These are phyloP conservation scores for Hyaloscypha bicolor DNA, from an alignment of 495 filamentous ascomycete species.

Conservation along the genomic window DNA sequence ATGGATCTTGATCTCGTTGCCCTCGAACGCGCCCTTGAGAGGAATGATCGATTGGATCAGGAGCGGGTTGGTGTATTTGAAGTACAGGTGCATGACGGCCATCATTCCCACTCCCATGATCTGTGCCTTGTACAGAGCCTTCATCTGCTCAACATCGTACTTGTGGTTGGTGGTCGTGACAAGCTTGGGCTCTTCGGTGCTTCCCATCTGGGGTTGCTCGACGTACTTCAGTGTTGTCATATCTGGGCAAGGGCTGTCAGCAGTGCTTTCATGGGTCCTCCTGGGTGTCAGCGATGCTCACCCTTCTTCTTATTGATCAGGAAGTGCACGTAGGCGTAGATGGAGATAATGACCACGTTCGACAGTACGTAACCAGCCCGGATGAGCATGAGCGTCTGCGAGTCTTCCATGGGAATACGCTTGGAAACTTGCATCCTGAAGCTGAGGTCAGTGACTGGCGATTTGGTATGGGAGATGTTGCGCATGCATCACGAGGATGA, in stretches of 20 bases:
- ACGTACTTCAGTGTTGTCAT: conserved; percentile 98
- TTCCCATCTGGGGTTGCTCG: conserved; percentile 90
- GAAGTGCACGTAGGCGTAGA: conserved; percentile 81
- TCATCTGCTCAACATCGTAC: conserved; percentile 87
- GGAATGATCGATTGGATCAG: conserved; percentile 98
- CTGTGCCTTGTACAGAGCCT: conserved; percentile 79
- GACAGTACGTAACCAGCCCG: conserved; percentile 83
- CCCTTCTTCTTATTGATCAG: conserved; percentile 95
- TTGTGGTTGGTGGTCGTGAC: conserved; percentile 93
- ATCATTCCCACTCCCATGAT: conserved; percentile 98
- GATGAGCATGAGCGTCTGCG: conserved; percentile 78
- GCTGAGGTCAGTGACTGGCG: too few species aligned
- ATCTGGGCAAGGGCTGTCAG: conserved; percentile 54
- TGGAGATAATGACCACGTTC: conserved; percentile 80
- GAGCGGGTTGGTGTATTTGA: conserved; percentile 99
- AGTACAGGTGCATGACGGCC: conserved; percentile 96
- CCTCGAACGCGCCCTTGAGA: conserved; percentile 90
- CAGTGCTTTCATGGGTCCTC: neutral
- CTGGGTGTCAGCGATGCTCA: conserved; percentile 43
- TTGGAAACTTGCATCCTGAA: conserved; percentile 60
- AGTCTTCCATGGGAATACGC: conserved; percentile 93
- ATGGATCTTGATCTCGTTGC: conserved; percentile 94
- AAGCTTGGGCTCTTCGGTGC: conserved; percentile 87
- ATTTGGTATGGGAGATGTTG: too few species aligned
- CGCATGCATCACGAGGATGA: conserved; percentile 96